These are phyloP conservation scores for Lipomyces yamadae DNA, from an alignment of 805 yeast species.

Conservation along the genomic window DNA sequence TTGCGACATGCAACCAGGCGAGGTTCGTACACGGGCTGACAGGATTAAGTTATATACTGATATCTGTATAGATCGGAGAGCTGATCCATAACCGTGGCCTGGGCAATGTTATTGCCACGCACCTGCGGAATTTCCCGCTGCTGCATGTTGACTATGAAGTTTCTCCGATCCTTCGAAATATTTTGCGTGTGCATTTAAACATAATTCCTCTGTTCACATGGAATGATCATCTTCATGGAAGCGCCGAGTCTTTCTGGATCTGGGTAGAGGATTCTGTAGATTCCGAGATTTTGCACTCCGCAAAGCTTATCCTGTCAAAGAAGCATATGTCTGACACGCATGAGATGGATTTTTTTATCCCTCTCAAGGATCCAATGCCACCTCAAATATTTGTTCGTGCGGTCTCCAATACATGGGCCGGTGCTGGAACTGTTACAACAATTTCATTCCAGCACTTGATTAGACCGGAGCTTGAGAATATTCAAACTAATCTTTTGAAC, in stretches of 20 bases:
- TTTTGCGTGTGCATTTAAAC: slow-evolving; percentile 75
- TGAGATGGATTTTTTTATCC: slow-evolving; percentile 90
- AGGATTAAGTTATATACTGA: slow-evolving; percentile 4
- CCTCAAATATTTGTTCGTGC: slow-evolving; percentile 82
- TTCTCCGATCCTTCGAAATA: slow-evolving; percentile 85
- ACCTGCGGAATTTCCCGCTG: slow-evolving; percentile 75
- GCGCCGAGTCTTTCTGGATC: slow-evolving; percentile 87
- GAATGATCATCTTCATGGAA: slow-evolving; percentile 83
- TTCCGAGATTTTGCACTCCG: slow-evolving; percentile 76
- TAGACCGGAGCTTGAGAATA: slow-evolving; percentile 83
- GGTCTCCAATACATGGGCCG: slow-evolving; percentile 87
- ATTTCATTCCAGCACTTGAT: slow-evolving; percentile 90
- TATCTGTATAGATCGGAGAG: slow-evolving; percentile 63
- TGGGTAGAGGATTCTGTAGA: slow-evolving; percentile 85
- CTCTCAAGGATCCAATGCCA: slow-evolving; percentile 86
- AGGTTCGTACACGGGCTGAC: slow-evolving; percentile 43
- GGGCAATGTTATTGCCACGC: slow-evolving; percentile 65
- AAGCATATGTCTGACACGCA: slow-evolving; percentile 61
- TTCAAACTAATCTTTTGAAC: slow-evolving; percentile 77
- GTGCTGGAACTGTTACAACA: slow-evolving; percentile 73
- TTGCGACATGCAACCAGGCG: slow-evolving; percentile 72
- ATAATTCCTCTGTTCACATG: slow-evolving; percentile 81
- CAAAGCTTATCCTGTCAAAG: slow-evolving; percentile 71
- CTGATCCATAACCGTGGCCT: slow-evolving; percentile 79
- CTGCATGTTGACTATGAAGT: slow-evolving; percentile 77